Evolutionary conservation across 352 stramenopile species (phyloP).

Genomic region (Phytopythium ostracodes): DNA sequence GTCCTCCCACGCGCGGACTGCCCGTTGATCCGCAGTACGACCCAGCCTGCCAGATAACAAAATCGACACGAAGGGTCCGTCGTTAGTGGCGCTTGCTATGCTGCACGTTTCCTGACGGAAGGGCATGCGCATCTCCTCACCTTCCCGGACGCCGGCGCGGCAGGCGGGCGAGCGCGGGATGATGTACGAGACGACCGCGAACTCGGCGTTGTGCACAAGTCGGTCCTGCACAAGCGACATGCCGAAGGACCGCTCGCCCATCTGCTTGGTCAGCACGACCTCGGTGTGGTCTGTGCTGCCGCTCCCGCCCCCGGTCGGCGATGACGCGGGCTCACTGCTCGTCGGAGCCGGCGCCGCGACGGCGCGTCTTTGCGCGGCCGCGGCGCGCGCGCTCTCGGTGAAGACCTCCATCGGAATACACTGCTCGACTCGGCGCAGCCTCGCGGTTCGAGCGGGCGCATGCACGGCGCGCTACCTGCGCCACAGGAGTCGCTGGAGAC

Average conservation of each 20-base stretch:
- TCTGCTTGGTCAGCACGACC: slow-evolving; percentile 38
- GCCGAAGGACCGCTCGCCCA: slow-evolving; percentile 55
- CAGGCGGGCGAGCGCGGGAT: slow-evolving; percentile 48
- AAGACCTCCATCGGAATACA: neutral
- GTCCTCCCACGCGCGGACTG: slow-evolving; percentile 22
- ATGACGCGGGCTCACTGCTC: neutral
- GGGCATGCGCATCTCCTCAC: slow-evolving; percentile 11
- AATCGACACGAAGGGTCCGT: too few species aligned
- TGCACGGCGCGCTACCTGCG: neutral
- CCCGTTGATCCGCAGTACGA: slow-evolving; percentile 37
- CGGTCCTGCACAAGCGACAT: slow-evolving; percentile 56
- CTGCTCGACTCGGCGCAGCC: neutral
- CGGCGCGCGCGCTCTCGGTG: neutral
- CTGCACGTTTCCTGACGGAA: neutral
- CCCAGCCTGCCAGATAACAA: slow-evolving; percentile 24
- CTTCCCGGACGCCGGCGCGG: slow-evolving; percentile 49
- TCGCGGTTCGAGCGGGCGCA: neutral
- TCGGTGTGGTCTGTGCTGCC: slow-evolving; percentile 9
- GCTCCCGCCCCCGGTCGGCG: neutral
- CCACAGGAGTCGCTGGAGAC: neutral
- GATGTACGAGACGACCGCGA: slow-evolving; percentile 50
- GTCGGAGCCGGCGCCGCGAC: neutral
- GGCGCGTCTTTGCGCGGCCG: neutral
- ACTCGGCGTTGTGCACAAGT: slow-evolving; percentile 15
- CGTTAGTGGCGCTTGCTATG: neutral